Evolutionary conservation across 2,329 filamentous ascomycete genomes (phyloP).

Genomic region (Neoscytalidium dimidiatum): DNA sequence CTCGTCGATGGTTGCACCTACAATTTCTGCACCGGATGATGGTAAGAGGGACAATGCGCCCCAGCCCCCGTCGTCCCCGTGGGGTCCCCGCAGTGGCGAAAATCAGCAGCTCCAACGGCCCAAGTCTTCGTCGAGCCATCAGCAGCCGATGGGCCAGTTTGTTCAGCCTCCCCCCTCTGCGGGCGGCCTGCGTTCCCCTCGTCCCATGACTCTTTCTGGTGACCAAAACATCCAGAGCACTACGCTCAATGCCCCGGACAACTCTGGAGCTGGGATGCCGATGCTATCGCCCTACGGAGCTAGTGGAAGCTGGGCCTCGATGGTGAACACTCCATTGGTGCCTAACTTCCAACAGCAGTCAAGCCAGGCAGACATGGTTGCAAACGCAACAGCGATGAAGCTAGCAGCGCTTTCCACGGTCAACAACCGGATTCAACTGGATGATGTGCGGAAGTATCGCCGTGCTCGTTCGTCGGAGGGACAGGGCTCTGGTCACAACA

Average conservation of each 20-base stretch:
- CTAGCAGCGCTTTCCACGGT: slow-evolving; percentile 94
- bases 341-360: slow-evolving; percentile 69
- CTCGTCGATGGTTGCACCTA: slow-evolving; percentile 71
- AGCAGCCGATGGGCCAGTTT: slow-evolving; percentile 86
- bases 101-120: slow-evolving; percentile 61
- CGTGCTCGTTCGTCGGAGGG: slow-evolving; percentile 87
- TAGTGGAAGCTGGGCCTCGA: slow-evolving; percentile 95
- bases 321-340: slow-evolving; percentile 97
- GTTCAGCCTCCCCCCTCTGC: slow-evolving; percentile 73
- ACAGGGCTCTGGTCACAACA: slow-evolving; percentile 58
- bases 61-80: slow-evolving; percentile 75
- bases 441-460: slow-evolving; percentile 95
- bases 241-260: slow-evolving; percentile 73
- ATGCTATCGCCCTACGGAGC: slow-evolving; percentile 81
- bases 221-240: slow-evolving; percentile 79
- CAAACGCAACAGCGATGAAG: slow-evolving; percentile 99
- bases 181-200: slow-evolving; percentile 73
- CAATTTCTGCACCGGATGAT: slow-evolving; percentile 71
- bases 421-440: slow-evolving; percentile 95
- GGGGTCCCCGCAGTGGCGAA: slow-evolving; percentile 63
- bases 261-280: slow-evolving; percentile 70
- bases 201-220: slow-evolving; percentile 66
- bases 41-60: slow-evolving; percentile 62
- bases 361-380: slow-evolving; percentile 93
- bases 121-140: slow-evolving; percentile 73